These are phyloP conservation scores for Cyanidium caldarium DNA, from an alignment of 23 red algal genomes.

Conservation along the genomic window DNA sequence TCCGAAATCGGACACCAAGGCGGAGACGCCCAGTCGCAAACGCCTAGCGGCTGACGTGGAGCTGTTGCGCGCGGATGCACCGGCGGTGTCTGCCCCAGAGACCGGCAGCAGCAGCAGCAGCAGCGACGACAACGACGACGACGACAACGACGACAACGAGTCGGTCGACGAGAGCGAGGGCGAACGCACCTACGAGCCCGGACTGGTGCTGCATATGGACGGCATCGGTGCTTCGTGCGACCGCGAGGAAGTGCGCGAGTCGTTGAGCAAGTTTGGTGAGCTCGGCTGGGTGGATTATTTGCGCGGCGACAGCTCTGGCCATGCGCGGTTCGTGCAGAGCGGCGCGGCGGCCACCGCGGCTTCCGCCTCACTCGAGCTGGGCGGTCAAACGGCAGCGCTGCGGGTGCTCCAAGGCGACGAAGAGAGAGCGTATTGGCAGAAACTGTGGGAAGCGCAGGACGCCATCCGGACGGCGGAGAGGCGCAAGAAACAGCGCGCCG, in stretches of 20 bases:
- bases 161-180: constrained; percentile 2
- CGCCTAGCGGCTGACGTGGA: not conserved
- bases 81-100: no score
- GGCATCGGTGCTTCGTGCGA: constrained; percentile 30
- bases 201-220: constrained; percentile 56
- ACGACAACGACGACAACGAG: not conserved
- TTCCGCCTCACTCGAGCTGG: constrained; percentile 19
- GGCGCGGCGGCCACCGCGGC: constrained; percentile 25
- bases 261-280: constrained; percentile 39
- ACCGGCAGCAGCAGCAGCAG: not conserved
- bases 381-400: constrained; percentile 31
- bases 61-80: not conserved
- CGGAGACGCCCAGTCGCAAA: not conserved
- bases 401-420: constrained; percentile 20
- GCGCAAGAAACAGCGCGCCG: not conserved
- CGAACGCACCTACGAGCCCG: constrained; percentile 25
- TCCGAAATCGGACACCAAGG: constrained; percentile 7
- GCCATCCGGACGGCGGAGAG: not conserved
- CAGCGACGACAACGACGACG: not conserved
- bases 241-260: constrained; percentile 66
- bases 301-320: constrained; percentile 19
- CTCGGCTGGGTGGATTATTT: constrained; percentile 62
- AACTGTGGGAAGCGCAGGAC: constrained; percentile 37
- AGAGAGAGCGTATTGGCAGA: constrained; percentile 19
- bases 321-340: constrained; percentile 43